These are phyloP conservation scores for Coelastrella sp. DNA, from an alignment of 139 green algal species.

Conservation along the genomic window DNA sequence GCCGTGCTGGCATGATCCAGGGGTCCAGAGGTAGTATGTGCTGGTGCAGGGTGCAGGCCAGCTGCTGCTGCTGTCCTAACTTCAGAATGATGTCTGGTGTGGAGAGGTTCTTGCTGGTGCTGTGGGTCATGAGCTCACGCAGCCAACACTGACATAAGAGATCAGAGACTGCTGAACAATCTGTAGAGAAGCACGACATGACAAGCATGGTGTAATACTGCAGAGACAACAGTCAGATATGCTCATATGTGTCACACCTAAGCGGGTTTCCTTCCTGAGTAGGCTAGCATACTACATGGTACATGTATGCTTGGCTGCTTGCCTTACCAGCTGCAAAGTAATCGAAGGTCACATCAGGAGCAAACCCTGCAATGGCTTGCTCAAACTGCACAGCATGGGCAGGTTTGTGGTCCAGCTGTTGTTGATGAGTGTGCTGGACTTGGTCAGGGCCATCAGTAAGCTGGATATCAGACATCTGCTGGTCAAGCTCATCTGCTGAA, in stretches of 20 bases:
- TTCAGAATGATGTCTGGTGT: conserved; percentile 30
- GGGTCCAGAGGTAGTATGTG: conserved; percentile 27
- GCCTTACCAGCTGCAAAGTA: not conserved
- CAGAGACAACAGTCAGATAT: no score
- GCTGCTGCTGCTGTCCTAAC: conserved; percentile 24
- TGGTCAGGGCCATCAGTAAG: no score
- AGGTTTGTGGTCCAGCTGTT: not conserved
- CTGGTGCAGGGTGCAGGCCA: conserved; percentile 34
- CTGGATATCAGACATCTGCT: no score
- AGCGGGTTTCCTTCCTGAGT: no score
- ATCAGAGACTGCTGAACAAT: conserved; percentile 14
- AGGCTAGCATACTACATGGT: no score
- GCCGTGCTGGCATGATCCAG: conserved; percentile 26
- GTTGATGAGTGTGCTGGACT: not conserved
- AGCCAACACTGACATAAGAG: conserved; percentile 36
- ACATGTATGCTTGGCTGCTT: not conserved
- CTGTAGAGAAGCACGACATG: not conserved
- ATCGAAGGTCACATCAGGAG: not conserved
- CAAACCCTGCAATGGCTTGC: not conserved
- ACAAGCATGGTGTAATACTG: no score
- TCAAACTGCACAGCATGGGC: not conserved
- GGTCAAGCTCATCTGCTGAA: not conserved
- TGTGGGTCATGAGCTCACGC: not conserved
- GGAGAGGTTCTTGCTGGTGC: conserved; percentile 8
- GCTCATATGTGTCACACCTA: no score